phyloP scores from a whole-genome alignment of 164 flowering plant genomes.

The Liriodendron chinense region DNA sequence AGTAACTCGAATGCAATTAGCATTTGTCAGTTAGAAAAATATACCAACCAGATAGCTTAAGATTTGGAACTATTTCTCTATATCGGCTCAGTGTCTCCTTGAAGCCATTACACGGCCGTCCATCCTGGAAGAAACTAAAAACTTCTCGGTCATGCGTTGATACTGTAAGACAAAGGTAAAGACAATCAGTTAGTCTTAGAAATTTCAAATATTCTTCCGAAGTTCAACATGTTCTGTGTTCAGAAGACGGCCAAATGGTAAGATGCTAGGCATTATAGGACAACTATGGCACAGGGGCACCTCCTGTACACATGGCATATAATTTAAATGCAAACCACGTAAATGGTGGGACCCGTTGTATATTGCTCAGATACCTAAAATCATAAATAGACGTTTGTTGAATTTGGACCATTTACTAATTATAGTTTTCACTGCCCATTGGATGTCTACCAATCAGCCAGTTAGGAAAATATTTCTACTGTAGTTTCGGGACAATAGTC shows the following conservation, averaged over 20 bases:
- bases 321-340: no score
- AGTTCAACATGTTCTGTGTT: neutral
- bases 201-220: neutral
- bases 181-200: neutral
- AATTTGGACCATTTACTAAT: no score
- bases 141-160: conserved; percentile 65
- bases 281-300: no score
- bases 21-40: neutral
- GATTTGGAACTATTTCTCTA: conserved; percentile 51
- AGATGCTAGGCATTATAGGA: neutral
- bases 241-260: neutral
- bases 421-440: no score
- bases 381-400: no score
- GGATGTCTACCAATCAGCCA: no score
- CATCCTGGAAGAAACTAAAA: conserved; percentile 52
- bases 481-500: no score
- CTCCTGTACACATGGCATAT: no score
- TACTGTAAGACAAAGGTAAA: conserved; percentile 33
- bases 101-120: conserved; percentile 48
- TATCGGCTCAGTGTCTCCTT: conserved; percentile 53
- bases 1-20: no score
- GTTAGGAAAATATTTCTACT: no score
- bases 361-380: no score
- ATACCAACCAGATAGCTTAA: conserved; percentile 50
- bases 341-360: no score